Conservation (phyloP, 1,284 basidiomycete genomes). For the Malassezia nana region DNA sequence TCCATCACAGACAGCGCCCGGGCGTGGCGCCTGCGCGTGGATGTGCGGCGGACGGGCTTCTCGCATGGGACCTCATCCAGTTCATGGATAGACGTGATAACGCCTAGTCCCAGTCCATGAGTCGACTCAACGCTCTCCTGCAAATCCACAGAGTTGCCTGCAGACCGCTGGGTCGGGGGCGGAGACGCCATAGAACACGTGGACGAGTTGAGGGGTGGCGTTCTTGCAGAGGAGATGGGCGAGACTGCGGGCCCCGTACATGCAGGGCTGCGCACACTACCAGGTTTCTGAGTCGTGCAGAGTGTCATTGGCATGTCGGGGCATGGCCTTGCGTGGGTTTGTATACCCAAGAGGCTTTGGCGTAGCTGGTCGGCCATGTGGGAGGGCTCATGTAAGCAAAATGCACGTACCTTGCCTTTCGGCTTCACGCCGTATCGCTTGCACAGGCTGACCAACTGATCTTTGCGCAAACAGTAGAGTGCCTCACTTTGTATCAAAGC, state of each 20-base stretch:
- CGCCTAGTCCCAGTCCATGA: neutral
- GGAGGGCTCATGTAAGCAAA: neutral
- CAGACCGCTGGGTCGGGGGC: neutral
- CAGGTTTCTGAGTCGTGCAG: neutral
- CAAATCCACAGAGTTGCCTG: neutral
- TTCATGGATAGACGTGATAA: neutral
- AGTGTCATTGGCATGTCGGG: neutral
- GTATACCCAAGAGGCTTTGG: neutral
- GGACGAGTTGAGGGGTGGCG: neutral
- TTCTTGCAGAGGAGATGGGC: neutral
- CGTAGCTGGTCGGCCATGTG: constrained; percentile 14
- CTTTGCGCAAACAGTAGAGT: constrained; percentile 11
- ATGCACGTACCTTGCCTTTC: constrained; percentile 5
- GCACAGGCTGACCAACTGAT: constrained; percentile 16
- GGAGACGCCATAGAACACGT: no score
- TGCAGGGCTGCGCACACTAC: neutral
- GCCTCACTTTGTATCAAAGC: constrained; percentile 17
- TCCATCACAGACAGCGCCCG: neutral
- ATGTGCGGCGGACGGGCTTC: neutral
- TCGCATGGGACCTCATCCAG: neutral
- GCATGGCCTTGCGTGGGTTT: neutral
- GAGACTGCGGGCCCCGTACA: neutral
- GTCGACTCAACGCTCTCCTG: neutral
- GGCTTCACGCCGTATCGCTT: constrained; percentile 15
- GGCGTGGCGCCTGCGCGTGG: neutral